phyloP scores from a whole-genome alignment of 208 protist species.

The Histomonas meleagridis region DNA sequence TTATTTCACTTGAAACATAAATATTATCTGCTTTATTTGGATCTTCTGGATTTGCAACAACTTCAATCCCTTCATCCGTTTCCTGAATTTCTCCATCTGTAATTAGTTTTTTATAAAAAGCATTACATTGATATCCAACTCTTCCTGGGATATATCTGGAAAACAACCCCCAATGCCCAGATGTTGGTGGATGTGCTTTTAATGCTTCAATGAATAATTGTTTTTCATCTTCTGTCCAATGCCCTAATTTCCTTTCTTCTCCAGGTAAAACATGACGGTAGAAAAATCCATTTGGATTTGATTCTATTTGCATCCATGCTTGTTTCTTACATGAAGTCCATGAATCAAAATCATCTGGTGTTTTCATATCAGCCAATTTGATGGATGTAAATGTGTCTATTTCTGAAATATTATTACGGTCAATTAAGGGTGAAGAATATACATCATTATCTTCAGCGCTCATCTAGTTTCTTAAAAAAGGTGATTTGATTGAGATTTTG shows the following conservation, averaged over 20 bases:
- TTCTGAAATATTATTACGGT: too few relatives aligned
- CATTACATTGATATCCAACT: slow-evolving; percentile 32
- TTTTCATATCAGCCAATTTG: too few relatives aligned
- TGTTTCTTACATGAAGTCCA: slow-evolving; percentile 22
- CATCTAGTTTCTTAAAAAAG: too few relatives aligned
- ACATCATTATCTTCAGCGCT: too few relatives aligned
- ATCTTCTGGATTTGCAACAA: too few relatives aligned
- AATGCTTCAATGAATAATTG: background rate
- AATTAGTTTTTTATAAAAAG: slow-evolving; percentile 14
- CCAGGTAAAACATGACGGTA: background rate
- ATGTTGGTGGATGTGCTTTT: background rate
- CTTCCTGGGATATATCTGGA: background rate
- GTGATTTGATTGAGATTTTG: too few relatives aligned
- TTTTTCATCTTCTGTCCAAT: slow-evolving; percentile 10
- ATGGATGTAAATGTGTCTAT: too few relatives aligned
- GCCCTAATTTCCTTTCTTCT: background rate
- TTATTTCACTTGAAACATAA: too few relatives aligned
- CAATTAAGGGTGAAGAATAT: too few relatives aligned
- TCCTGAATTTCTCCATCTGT: background rate
- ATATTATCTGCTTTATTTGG: too few relatives aligned
- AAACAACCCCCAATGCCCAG: background rate
- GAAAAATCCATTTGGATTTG: slow-evolving; percentile 5
- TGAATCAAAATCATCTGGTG: background rate
- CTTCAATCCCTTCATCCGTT: too few relatives aligned
- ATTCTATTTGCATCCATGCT: background rate